Evolutionary conservation across 306 rosid species (phyloP).

Genomic region (Malus orientalis): DNA sequence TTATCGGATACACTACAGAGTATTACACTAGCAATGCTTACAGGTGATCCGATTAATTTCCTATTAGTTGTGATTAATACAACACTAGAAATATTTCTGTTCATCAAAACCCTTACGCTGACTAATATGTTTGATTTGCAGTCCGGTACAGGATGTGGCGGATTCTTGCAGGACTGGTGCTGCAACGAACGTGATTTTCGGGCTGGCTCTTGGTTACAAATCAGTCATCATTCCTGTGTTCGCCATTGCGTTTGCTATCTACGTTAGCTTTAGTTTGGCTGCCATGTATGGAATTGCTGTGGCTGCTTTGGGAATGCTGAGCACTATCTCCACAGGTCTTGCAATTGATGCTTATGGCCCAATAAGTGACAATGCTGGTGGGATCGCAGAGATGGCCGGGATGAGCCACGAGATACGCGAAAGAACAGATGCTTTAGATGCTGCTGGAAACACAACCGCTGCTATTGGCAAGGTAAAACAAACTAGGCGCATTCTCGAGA

Average conservation of each 20-base stretch:
- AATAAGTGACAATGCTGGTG: conserved; percentile 70
- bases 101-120: conserved; percentile 4
- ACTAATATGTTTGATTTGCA: conserved; percentile 23
- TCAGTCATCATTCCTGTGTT: conserved; percentile 64
- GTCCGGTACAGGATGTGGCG: conserved; percentile 76
- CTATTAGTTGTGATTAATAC: background rate
- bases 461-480: conserved; percentile 63
- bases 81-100: background rate
- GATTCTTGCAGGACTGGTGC: conserved; percentile 78
- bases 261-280: conserved; percentile 69
- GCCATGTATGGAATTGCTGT: conserved; percentile 67
- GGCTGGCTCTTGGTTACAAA: conserved; percentile 62
- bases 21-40: conserved; percentile 72
- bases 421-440: conserved; percentile 64
- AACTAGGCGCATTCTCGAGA: background rate
- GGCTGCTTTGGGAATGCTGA: conserved; percentile 74
- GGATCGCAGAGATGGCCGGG: conserved; percentile 72
- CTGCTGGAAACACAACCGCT: conserved; percentile 77
- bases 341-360: conserved; percentile 78
- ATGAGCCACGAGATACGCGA: conserved; percentile 61
- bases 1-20: conserved; percentile 60
- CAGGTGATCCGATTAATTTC: conserved; percentile 29
- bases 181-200: conserved; percentile 61
- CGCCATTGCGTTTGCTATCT: conserved; percentile 56
- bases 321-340: conserved; percentile 65